A percentile compares a stretch with the other conserved stretches of the same genome.
Evolutionary conservation across 768 basidiomycete species (phyloP).

Genomic region (Brasilioporus rufonigricans): DNA sequence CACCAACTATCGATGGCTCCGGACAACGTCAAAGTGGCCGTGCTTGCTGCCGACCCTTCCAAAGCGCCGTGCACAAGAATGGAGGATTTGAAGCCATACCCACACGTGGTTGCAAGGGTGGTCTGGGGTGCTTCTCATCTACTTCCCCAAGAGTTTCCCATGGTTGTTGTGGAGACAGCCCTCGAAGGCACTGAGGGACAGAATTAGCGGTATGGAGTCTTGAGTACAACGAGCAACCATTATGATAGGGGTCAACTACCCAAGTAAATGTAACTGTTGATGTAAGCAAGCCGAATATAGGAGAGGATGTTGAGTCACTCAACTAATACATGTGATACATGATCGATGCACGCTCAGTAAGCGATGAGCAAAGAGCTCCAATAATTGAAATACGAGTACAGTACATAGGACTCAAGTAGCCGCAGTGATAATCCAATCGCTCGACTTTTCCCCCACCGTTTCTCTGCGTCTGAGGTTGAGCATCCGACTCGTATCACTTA

Average conservation of each 20-base stretch:
- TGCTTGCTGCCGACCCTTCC: slow-evolving; percentile 16
- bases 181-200: not conserved
- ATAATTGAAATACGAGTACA: too few species aligned
- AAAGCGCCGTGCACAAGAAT: not conserved
- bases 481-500: too few species aligned
- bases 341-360: too few species aligned
- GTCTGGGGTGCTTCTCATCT: slow-evolving; percentile 13
- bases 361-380: too few species aligned
- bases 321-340: too few species aligned
- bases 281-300: too few species aligned
- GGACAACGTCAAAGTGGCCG: slow-evolving; percentile 7
- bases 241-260: not conserved
- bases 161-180: slow-evolving; percentile 13
- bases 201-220: not conserved
- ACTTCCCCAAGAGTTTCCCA: slow-evolving; percentile 14
- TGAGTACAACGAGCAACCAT: not conserved
- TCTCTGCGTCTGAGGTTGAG: too few species aligned
- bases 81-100: slow-evolving; percentile 5
- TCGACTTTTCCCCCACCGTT: too few species aligned
- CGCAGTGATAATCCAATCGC: too few species aligned
- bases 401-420: too few species aligned
- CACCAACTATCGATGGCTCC: slow-evolving; percentile 3
- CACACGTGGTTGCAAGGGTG: not conserved
- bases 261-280: not conserved
- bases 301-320: too few species aligned